Conservation (phyloP, 2,329 filamentous ascomycete genomes). For the Escovopsis weberi region DNA sequence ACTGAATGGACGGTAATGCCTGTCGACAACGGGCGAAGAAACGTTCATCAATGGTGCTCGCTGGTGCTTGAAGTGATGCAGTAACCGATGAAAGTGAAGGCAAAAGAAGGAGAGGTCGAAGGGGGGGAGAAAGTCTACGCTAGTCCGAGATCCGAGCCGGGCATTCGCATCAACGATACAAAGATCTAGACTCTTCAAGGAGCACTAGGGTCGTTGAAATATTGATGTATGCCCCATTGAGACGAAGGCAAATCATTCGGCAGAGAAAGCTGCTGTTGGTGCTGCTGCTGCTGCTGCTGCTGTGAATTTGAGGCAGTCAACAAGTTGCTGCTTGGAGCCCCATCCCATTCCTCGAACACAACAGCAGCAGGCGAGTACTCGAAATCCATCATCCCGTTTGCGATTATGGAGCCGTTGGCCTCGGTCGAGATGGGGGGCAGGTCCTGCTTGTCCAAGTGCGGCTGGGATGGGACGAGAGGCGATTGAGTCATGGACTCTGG, state of each 20-base stretch:
- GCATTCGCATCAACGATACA: too few species aligned
- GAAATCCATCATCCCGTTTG: slow-evolving; percentile 27
- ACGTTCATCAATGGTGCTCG: too few species aligned
- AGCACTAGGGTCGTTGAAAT: slow-evolving; percentile 19
- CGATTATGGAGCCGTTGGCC: slow-evolving; percentile 10
- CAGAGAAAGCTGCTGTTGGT: background rate
- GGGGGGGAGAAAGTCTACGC: background rate
- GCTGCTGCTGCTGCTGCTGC: slow-evolving; percentile 11
- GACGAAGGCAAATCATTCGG: slow-evolving; percentile 6
- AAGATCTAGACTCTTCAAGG: slow-evolving; percentile 13
- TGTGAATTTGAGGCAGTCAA: slow-evolving; percentile 13
- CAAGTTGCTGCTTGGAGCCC: slow-evolving; percentile 15
- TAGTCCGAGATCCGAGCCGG: too few species aligned
- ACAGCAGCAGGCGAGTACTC: slow-evolving; percentile 25
- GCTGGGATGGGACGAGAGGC: slow-evolving; percentile 13
- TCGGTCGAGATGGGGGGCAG: slow-evolving; percentile 17
- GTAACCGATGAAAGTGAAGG: too few species aligned
- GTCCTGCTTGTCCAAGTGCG: slow-evolving; percentile 22
- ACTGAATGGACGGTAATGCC: slow-evolving; percentile 9
- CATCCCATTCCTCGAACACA: slow-evolving; percentile 28
- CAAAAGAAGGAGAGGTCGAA: background rate
- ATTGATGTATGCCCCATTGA: slow-evolving; percentile 21
- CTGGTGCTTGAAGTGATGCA: too few species aligned
- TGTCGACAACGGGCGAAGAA: background rate
- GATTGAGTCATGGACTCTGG: slow-evolving; percentile 20